Evolutionary conservation across 1,284 basidiomycete species (phyloP).

Genomic region (Cutaneotrichosporon cutaneum): DNA sequence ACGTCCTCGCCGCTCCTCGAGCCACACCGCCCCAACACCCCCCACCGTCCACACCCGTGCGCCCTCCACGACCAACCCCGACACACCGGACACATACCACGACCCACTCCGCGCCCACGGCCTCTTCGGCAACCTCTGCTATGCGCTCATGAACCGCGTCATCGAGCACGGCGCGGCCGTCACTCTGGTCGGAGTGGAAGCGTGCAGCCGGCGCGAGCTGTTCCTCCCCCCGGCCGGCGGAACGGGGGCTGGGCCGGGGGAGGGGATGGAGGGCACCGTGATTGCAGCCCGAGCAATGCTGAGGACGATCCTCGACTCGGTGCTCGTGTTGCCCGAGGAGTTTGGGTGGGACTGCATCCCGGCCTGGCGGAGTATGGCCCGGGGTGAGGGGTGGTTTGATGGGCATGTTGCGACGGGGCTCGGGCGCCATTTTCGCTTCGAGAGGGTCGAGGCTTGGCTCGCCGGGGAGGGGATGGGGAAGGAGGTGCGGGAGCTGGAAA

Average conservation of each 20-base stretch:
- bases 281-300: not conserved
- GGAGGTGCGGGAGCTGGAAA: not conserved
- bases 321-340: constrained; percentile 3
- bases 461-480: not conserved
- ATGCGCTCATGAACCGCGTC: constrained; percentile 7
- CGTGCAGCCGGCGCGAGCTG: not conserved
- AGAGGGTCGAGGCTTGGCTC: not conserved
- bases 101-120: not conserved
- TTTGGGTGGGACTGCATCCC: constrained; percentile 6
- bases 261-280: not conserved
- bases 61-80: not conserved
- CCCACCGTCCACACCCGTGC: not conserved
- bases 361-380: not conserved
- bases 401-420: not conserved
- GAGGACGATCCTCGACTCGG: not conserved
- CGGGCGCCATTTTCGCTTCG: not conserved
- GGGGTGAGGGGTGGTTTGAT: not conserved
- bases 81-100: not conserved
- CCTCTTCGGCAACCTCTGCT: constrained; percentile 4
- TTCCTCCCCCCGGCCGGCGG: not conserved
- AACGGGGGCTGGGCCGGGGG: not conserved
- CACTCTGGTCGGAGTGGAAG: not conserved
- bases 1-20: not conserved
- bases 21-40: not conserved
- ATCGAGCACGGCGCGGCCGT: not conserved